Conservation (phyloP, 2,329 filamentous ascomycete species). For the Emergomyces africanus region DNA sequence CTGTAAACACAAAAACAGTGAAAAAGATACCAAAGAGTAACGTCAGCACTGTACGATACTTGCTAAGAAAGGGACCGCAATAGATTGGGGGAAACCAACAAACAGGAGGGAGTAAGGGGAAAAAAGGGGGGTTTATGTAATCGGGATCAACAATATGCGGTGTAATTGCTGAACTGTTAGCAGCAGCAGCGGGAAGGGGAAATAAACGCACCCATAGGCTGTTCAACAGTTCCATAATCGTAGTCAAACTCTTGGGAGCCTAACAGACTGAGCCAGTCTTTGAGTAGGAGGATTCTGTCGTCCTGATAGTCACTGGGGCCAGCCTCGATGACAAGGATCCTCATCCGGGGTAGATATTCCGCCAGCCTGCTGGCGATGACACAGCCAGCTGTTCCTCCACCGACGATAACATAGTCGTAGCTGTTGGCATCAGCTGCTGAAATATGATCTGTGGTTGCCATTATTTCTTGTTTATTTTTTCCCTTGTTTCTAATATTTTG, state of each 20-base stretch:
- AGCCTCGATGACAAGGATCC: constrained; percentile 71
- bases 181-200: neutral
- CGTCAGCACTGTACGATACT: neutral
- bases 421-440: constrained; percentile 49
- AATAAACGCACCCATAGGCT: constrained; percentile 53
- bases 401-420: constrained; percentile 78
- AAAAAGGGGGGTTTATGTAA: neutral
- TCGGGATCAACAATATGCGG: neutral
- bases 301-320: constrained; percentile 84
- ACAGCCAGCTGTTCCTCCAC: constrained; percentile 76
- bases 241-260: constrained; percentile 73
- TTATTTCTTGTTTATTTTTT: neutral
- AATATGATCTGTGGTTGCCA: constrained; percentile 51
- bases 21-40: constrained; percentile 1
- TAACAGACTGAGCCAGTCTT: constrained; percentile 73
- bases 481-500: neutral
- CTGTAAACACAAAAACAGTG: constrained; percentile 29
- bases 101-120: neutral
- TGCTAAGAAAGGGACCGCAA: neutral
- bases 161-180: neutral
- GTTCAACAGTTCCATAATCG: constrained; percentile 79
- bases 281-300: constrained; percentile 72
- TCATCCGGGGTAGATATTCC: constrained; percentile 71
- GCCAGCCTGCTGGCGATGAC: constrained; percentile 69
- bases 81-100: neutral